phyloP scores from a whole-genome alignment of 345 rosid genomes.

The Capsella bursapastoris region DNA sequence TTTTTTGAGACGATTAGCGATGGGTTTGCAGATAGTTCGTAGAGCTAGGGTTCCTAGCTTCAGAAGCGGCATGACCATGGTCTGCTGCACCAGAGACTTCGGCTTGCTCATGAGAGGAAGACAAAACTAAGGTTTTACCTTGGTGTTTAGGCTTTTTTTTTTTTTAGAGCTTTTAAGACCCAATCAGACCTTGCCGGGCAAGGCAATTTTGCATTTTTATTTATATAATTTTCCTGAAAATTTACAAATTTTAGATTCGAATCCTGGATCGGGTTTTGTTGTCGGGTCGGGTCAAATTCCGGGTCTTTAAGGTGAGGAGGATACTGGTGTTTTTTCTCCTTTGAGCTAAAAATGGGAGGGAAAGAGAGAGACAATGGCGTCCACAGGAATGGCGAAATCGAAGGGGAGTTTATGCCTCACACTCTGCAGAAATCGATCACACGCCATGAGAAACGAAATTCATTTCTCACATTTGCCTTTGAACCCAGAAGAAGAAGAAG shows the following conservation, averaged over 20 bases:
- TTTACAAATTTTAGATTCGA: neutral
- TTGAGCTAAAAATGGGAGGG: slow-evolving; percentile 42
- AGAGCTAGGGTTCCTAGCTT: slow-evolving; percentile 87
- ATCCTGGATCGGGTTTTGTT: slow-evolving; percentile 17
- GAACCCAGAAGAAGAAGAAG: slow-evolving; percentile 27
- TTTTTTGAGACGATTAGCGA: slow-evolving; percentile 80
- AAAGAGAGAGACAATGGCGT: slow-evolving; percentile 47
- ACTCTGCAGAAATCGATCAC: slow-evolving; percentile 43
- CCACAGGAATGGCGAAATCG: slow-evolving; percentile 50
- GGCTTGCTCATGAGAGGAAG: slow-evolving; percentile 8
- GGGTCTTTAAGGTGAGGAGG: slow-evolving; percentile 14
- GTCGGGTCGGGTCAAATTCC: slow-evolving; percentile 18
- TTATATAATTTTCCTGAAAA: neutral
- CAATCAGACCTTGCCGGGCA: slow-evolving; percentile 35
- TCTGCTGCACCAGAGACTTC: slow-evolving; percentile 26
- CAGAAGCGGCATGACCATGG: slow-evolving; percentile 60
- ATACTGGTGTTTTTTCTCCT: slow-evolving; percentile 9
- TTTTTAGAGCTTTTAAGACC: neutral
- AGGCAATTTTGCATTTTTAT: slow-evolving; percentile 14
- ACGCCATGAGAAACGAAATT: slow-evolving; percentile 24
- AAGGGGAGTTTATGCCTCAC: slow-evolving; percentile 42
- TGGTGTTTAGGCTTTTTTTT: neutral
- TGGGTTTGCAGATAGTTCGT: slow-evolving; percentile 74
- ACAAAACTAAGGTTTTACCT: neutral
- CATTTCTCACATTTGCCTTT: slow-evolving; percentile 17